These are phyloP conservation scores for Pythium sp. DNA, from an alignment of 352 stramenopile genomes.

Conservation along the genomic window DNA sequence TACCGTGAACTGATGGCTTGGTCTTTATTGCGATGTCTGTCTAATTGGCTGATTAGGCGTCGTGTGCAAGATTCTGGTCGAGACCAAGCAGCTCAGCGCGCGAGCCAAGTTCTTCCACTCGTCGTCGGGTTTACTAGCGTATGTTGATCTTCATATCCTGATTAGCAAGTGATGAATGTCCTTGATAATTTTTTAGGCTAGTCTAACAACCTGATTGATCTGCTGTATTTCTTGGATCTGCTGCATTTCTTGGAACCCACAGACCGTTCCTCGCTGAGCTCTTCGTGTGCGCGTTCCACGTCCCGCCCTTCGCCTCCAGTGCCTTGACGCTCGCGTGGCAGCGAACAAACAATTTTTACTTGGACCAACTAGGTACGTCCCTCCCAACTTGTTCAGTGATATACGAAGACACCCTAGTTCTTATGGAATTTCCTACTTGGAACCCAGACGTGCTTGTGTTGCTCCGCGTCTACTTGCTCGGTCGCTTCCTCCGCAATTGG, in stretches of 20 bases:
- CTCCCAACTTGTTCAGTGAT: neutral
- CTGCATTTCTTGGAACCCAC: neutral
- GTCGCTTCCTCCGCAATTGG: slow-evolving; percentile 46
- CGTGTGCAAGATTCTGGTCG: slow-evolving; percentile 38
- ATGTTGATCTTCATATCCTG: neutral
- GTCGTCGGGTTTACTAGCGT: slow-evolving; percentile 40
- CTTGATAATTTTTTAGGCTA: neutral
- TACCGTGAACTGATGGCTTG: neutral
- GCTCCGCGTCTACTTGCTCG: slow-evolving; percentile 50
- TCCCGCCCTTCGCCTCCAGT: slow-evolving; percentile 32
- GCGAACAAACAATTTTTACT: slow-evolving; percentile 27
- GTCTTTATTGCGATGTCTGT: neutral
- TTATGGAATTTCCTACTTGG: neutral
- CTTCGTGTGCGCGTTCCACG: slow-evolving; percentile 37
- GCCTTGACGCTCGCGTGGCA: slow-evolving; percentile 28
- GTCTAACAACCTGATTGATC: neutral
- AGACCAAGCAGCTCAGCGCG: slow-evolving; percentile 35
- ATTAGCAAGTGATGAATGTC: too few species aligned
- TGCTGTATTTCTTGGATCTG: neutral
- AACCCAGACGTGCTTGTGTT: slow-evolving; percentile 45
- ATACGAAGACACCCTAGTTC: neutral
- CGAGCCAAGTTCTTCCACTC: slow-evolving; percentile 30
- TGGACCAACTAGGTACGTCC: slow-evolving; percentile 51
- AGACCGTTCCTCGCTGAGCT: slow-evolving; percentile 45
- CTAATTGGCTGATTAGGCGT: slow-evolving; percentile 18